phyloP scores from a whole-genome alignment of 768 basidiomycete species.

The Collybiopsis luxurians region DNA sequence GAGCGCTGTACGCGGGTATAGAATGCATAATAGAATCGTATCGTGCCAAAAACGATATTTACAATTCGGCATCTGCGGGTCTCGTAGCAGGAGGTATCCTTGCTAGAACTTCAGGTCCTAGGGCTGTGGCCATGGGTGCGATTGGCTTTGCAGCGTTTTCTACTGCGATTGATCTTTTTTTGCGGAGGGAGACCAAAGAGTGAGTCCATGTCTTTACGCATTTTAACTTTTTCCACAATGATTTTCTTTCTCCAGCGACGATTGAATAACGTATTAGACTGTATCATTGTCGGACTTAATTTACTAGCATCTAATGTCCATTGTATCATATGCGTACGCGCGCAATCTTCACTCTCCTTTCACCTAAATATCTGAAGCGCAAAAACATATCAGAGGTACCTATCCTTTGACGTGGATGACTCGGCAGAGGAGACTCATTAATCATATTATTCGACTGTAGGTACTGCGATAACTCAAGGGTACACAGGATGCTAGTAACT shows the following conservation, averaged over 20 bases:
- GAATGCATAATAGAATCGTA: constrained; percentile 97
- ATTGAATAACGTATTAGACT: constrained; percentile 23
- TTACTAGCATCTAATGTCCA: background rate
- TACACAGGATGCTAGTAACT: too few species aligned
- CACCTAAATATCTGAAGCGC: background rate
- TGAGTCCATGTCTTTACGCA: constrained; percentile 38
- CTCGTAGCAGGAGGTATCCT: constrained; percentile 88
- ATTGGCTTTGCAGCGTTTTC: constrained; percentile 94
- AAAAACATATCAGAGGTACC: too few species aligned
- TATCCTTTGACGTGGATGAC: too few species aligned
- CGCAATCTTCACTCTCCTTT: background rate
- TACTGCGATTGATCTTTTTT: constrained; percentile 81
- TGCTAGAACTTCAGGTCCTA: constrained; percentile 84
- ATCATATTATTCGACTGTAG: too few species aligned
- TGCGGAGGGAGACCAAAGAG: constrained; percentile 81
- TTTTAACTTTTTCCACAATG: constrained; percentile 5
- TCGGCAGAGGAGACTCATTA: too few species aligned
- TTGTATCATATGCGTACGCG: background rate
- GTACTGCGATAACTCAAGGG: too few species aligned
- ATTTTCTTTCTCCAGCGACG: constrained; percentile 32
- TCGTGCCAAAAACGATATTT: constrained; percentile 94
- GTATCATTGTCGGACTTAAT: background rate
- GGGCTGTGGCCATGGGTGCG: constrained; percentile 84
- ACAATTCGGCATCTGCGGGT: constrained; percentile 85
- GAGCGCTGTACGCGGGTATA: constrained; percentile 89